Conservation (phyloP, 495 filamentous ascomycete species). For the Amorphotheca resinae region DNA sequence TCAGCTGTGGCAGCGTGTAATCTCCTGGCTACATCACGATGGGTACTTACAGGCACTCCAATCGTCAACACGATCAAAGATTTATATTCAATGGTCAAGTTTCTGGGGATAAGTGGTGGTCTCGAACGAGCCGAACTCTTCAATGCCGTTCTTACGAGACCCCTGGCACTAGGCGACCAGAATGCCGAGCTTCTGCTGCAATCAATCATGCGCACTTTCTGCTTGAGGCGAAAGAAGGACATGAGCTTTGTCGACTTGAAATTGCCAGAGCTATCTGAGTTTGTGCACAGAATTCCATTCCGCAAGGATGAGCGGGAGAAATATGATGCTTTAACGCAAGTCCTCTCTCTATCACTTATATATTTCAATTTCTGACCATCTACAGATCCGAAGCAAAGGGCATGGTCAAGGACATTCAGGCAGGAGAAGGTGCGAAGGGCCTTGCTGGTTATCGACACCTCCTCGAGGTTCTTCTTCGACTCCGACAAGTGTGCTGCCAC, state of each 20-base stretch:
- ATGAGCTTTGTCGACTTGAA: slow-evolving; percentile 83
- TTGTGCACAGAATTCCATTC: slow-evolving; percentile 68
- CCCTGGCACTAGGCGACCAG: slow-evolving; percentile 46
- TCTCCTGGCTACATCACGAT: slow-evolving; percentile 59
- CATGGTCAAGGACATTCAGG: slow-evolving; percentile 48
- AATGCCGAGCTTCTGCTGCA: slow-evolving; percentile 56
- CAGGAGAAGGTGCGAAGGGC: slow-evolving; percentile 26
- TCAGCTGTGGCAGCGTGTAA: slow-evolving; percentile 52
- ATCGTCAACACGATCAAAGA: slow-evolving; percentile 75
- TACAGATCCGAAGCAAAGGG: slow-evolving; percentile 59
- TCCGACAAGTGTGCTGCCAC: slow-evolving; percentile 82
- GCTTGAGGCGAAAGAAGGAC: slow-evolving; percentile 72
- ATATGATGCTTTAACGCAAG: slow-evolving; percentile 63
- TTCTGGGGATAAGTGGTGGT: slow-evolving; percentile 66
- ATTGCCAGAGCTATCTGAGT: slow-evolving; percentile 67
- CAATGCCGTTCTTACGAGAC: slow-evolving; percentile 59
- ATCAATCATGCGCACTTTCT: slow-evolving; percentile 69
- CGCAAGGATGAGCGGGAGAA: slow-evolving; percentile 62
- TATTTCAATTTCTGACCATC: slow-evolving; percentile 17
- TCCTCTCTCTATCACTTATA: slow-evolving; percentile 5
- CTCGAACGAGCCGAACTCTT: slow-evolving; percentile 66
- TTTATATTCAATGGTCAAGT: slow-evolving; percentile 68
- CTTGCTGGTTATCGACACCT: slow-evolving; percentile 49
- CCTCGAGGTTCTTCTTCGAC: slow-evolving; percentile 69
- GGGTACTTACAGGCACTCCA: slow-evolving; percentile 74